Percentiles rank a stretch among this genome's conserved stretches.
These are phyloP conservation scores for Fusarium graminum DNA, from an alignment of 2,329 filamentous ascomycete genomes.

Conservation along the genomic window DNA sequence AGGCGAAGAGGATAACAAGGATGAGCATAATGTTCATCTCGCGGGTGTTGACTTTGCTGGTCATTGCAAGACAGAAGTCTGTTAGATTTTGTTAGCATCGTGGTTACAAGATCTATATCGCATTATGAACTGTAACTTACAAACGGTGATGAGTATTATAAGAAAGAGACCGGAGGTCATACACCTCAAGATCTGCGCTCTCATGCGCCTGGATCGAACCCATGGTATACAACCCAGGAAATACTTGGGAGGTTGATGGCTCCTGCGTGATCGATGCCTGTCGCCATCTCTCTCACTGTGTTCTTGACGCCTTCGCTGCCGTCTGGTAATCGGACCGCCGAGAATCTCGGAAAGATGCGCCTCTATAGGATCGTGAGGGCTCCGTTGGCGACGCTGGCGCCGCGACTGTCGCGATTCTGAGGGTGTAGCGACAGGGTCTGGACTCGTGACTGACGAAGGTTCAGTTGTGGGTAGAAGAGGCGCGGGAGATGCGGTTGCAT, in stretches of 20 bases:
- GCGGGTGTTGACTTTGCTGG: constrained; percentile 71
- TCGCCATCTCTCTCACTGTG: constrained; percentile 19
- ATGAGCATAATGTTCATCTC: constrained; percentile 86
- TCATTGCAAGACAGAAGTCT: constrained; percentile 82
- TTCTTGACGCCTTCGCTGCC: constrained; percentile 13
- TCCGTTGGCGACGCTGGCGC: constrained; percentile 18
- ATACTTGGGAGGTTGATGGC: constrained; percentile 51
- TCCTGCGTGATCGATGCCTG: constrained; percentile 27
- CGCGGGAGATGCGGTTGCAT: constrained; percentile 34
- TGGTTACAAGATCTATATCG: background rate
- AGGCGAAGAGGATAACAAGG: constrained; percentile 78
- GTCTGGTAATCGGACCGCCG: constrained; percentile 12
- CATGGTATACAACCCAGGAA: constrained; percentile 69
- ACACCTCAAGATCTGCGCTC: constrained; percentile 69
- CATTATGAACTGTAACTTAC: constrained; percentile 62
- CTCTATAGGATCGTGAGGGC: constrained; percentile 26
- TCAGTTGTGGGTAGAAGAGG: constrained; percentile 32
- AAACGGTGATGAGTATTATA: constrained; percentile 70
- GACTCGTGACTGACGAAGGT: constrained; percentile 20
- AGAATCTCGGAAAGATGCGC: constrained; percentile 37
- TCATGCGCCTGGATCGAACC: constrained; percentile 66
- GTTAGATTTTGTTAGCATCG: constrained; percentile 11
- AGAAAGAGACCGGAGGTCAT: constrained; percentile 76
- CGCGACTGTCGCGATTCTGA: constrained; percentile 25
- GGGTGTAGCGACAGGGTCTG: constrained; percentile 28